Evolutionary conservation across 441 rosid species (phyloP).

Genomic region (Gossypium laxum): DNA sequence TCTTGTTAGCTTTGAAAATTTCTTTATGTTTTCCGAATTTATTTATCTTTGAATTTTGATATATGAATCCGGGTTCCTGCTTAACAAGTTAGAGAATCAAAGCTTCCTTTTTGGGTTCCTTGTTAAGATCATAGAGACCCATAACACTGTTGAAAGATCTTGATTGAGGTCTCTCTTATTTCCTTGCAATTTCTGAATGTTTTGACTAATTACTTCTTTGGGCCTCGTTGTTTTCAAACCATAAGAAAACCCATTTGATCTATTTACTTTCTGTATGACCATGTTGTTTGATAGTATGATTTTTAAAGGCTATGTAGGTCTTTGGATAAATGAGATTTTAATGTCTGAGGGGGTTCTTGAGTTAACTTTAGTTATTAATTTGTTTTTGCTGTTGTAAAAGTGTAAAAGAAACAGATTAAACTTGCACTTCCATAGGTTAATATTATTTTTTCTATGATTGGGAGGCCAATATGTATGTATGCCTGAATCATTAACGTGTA

Average conservation of each 20-base stretch:
- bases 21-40: background rate
- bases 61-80: background rate
- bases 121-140: background rate
- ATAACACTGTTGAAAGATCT: background rate
- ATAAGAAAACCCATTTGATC: slow-evolving; percentile 9
- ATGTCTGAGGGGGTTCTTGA: background rate
- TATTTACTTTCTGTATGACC: slow-evolving; percentile 1
- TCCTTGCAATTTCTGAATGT: background rate
- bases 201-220: slow-evolving; percentile 9
- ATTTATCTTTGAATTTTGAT: background rate
- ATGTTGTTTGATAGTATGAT: background rate
- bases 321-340: background rate
- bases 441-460: background rate
- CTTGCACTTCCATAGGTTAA: background rate
- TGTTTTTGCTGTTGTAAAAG: background rate
- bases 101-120: background rate
- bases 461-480: background rate
- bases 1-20: background rate
- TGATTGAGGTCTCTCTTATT: background rate
- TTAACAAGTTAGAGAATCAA: background rate
- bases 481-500: background rate
- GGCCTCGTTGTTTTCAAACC: background rate
- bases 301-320: background rate
- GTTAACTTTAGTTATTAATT: background rate
- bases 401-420: background rate